Conservation (phyloP, 2,329 filamentous ascomycete species). For the Pseudonectria foliicola region DNA sequence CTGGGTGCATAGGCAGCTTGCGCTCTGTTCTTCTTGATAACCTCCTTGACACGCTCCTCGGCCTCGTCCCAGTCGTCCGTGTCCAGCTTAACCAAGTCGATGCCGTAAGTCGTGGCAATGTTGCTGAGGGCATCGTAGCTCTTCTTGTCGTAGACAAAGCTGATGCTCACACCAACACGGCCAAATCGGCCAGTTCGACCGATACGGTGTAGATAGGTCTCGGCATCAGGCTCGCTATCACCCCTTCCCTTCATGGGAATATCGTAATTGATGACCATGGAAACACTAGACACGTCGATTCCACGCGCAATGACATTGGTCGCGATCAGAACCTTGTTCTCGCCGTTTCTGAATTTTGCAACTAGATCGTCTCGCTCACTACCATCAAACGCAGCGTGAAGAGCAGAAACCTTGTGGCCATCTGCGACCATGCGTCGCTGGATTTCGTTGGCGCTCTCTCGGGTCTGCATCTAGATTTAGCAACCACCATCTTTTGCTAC, state of each 20-base stretch:
- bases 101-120: constrained; percentile 76
- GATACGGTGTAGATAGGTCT: constrained; percentile 97
- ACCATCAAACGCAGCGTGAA: constrained; percentile 85
- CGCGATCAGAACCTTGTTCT: constrained; percentile 93
- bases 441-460: constrained; percentile 78
- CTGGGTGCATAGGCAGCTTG: constrained; percentile 47
- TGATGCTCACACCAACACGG: constrained; percentile 91
- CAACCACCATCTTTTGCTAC: neutral
- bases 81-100: constrained; percentile 73
- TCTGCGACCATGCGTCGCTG: constrained; percentile 79
- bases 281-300: constrained; percentile 86
- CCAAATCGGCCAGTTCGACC: constrained; percentile 95
- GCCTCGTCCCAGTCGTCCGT: constrained; percentile 87
- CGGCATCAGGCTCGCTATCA: constrained; percentile 78
- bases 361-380: constrained; percentile 75
- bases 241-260: constrained; percentile 68
- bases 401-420: constrained; percentile 83
- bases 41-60: constrained; percentile 72
- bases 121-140: constrained; percentile 72
- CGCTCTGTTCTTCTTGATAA: constrained; percentile 65
- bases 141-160: constrained; percentile 80
- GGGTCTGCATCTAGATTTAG: constrained; percentile 49
- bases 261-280: constrained; percentile 98
- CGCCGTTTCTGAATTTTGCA: constrained; percentile 75
- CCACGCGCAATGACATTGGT: constrained; percentile 95